A percentile compares a stretch with the other conserved stretches of the same genome.
phyloP scores from a whole-genome alignment of 2,329 filamentous ascomycete genomes.

The Penicillium sp. region DNA sequence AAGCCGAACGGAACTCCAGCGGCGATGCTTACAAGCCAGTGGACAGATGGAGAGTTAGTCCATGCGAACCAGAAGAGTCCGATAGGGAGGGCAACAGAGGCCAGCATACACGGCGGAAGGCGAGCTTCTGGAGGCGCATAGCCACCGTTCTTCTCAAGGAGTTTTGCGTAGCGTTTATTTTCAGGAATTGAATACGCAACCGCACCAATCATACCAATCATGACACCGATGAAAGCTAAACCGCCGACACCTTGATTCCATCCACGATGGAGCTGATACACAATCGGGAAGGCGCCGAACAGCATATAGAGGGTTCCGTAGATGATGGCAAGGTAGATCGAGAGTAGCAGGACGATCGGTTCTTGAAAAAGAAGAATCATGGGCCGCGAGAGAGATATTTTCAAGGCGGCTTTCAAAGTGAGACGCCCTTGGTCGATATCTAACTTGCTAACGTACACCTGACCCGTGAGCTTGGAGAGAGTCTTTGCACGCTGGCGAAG shows the following conservation, averaged over 20 bases:
- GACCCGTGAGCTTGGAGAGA: constrained; percentile 52
- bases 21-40: constrained; percentile 42
- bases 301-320: constrained; percentile 56
- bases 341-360: constrained; percentile 53
- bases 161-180: constrained; percentile 43
- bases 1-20: constrained; percentile 44
- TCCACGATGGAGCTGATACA: constrained; percentile 48
- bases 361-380: constrained; percentile 51
- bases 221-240: constrained; percentile 52
- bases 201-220: constrained; percentile 43
- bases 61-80: constrained; percentile 62
- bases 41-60: constrained; percentile 51
- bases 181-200: constrained; percentile 45
- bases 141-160: constrained; percentile 50
- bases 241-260: constrained; percentile 50
- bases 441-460: constrained; percentile 47
- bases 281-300: constrained; percentile 54
- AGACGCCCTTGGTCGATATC: constrained; percentile 46
- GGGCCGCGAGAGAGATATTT: constrained; percentile 52
- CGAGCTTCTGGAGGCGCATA: constrained; percentile 63
- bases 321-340: constrained; percentile 53
- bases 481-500: constrained; percentile 51
- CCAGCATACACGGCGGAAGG: constrained; percentile 52
- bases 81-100: constrained; percentile 54
- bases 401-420: constrained; percentile 41